Evolutionary conservation across 305 asterid genomes (phyloP), one percentile per base, ranked within the genome.

Genomic region (Solanum hybrid): DNA sequence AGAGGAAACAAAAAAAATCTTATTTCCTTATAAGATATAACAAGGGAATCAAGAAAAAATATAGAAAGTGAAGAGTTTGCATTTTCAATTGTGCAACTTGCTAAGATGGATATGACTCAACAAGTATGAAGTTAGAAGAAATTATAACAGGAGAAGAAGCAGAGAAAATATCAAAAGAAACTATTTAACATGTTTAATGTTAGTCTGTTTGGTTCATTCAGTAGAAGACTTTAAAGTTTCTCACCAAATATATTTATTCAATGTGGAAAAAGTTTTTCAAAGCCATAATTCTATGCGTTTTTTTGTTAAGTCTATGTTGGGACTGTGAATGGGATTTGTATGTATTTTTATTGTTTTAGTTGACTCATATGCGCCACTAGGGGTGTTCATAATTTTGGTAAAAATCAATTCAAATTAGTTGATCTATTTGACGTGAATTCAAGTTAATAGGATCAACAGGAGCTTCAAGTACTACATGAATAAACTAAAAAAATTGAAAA

Each of bases 1-100:
- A 31, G 92, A 89, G 9, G 92, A 92, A 87, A 91, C 92, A 10
- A 22, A 82, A 51, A 68, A 68, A 68, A 65, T 45, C 8, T 15
- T 4, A 57, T 57, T 7, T 57, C 24, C 70, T 57, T 17, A 57
- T 17, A 57, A 57, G 10, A 7, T 57, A 57, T 57, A 65, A 22
- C 27, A 65, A 65, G 73, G 27, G 73, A 65, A 65, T 65, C 27
- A 65, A 65, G 27, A 65, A 22, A 65, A 65, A 22, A 65, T 22
- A 65, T 22, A 65, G 27, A 22, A 65, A 65, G 73, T 22, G 73
- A 8, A 65, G 73, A 65, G 26, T 65, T 22, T 22, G 12, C 73
- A 65, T 65, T 65, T 65, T 65, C 26, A 57, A 17, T 57, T 57
- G 24, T 22, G 27, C 73, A 65, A 65, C 73, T 22, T 65, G 27